Conservation (phyloP, 805 yeast genomes). For the Cyberlindnera petersonii region DNA sequence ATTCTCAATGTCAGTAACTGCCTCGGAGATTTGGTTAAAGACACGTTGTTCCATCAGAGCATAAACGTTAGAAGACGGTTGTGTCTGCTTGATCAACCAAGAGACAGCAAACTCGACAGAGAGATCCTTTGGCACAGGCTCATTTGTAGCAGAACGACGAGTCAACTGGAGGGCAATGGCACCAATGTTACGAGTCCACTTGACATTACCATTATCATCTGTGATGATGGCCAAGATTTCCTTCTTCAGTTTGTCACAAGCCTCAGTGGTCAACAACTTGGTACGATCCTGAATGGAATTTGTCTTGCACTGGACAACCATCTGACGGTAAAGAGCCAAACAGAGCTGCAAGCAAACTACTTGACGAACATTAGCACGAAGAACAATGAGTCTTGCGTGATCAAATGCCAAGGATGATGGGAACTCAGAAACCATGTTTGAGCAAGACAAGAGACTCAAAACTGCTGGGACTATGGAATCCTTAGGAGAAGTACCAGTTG, state of each 20-base stretch:
- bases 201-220: slow-evolving; percentile 81
- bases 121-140: slow-evolving; percentile 18
- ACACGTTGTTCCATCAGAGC: slow-evolving; percentile 68
- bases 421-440: slow-evolving; percentile 76
- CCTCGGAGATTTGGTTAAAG: slow-evolving; percentile 44
- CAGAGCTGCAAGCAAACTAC: slow-evolving; percentile 77
- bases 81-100: slow-evolving; percentile 84
- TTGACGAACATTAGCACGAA: slow-evolving; percentile 84
- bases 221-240: slow-evolving; percentile 77
- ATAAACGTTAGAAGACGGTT: slow-evolving; percentile 75
- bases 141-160: slow-evolving; percentile 34
- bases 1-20: slow-evolving; percentile 30
- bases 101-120: slow-evolving; percentile 53
- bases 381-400: slow-evolving; percentile 68
- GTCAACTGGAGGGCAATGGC: slow-evolving; percentile 67
- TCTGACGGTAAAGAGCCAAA: slow-evolving; percentile 65
- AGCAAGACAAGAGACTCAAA: slow-evolving; percentile 64
- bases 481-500: slow-evolving; percentile 13
- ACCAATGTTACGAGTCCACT: slow-evolving; percentile 83
- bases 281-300: slow-evolving; percentile 25
- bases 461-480: slow-evolving; percentile 48
- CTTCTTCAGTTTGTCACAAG: slow-evolving; percentile 48
- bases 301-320: slow-evolving; percentile 35
- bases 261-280: slow-evolving; percentile 33
- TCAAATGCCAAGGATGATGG: slow-evolving; percentile 84